Evolutionary conservation across 352 stramenopile species (phyloP).

Genomic region (Saprolegnia diclina): DNA sequence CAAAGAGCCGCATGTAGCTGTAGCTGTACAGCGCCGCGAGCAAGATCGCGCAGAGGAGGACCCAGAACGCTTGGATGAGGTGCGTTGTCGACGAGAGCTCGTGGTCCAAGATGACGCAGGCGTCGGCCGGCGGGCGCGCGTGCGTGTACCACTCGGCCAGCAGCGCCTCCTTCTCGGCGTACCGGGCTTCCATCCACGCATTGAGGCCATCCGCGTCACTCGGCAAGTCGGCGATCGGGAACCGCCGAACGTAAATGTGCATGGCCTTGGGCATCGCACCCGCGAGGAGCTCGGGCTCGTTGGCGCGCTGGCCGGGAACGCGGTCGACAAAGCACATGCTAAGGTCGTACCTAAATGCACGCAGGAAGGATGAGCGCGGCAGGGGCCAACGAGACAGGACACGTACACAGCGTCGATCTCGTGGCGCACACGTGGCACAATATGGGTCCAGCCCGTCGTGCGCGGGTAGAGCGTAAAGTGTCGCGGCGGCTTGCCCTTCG

Average conservation of each 20-base stretch:
- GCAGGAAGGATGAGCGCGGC: too few relatives aligned
- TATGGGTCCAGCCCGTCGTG: conserved; percentile 70
- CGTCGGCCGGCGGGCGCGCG: conserved; percentile 37
- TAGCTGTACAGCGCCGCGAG: conserved; percentile 26
- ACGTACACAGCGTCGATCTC: conserved; percentile 64
- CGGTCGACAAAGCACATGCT: conserved; percentile 81
- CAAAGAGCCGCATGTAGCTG: not conserved
- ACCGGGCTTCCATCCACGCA: conserved; percentile 57
- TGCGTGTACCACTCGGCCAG: conserved; percentile 41
- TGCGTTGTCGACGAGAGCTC: conserved; percentile 32
- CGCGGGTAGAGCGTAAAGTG: conserved; percentile 71
- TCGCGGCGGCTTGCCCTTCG: conserved; percentile 38
- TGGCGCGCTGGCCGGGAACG: conserved; percentile 50
- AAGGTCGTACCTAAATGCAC: conserved; percentile 40
- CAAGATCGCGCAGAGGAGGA: conserved; percentile 35
- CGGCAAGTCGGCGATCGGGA: conserved; percentile 40
- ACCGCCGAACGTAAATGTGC: conserved; percentile 65
- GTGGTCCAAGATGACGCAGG: conserved; percentile 41
- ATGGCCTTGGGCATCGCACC: conserved; percentile 53
- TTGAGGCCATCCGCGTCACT: conserved; percentile 42
- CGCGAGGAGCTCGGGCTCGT: conserved; percentile 53
- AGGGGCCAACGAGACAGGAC: too few relatives aligned
- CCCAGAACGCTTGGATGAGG: conserved; percentile 50
- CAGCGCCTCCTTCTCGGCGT: conserved; percentile 57
- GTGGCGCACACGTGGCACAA: conserved; percentile 52